Evolutionary conservation across 495 filamentous ascomycete species (phyloP), one percentile per base, ranked within the genome.

Genomic region (Hypoxylon fuscum): DNA sequence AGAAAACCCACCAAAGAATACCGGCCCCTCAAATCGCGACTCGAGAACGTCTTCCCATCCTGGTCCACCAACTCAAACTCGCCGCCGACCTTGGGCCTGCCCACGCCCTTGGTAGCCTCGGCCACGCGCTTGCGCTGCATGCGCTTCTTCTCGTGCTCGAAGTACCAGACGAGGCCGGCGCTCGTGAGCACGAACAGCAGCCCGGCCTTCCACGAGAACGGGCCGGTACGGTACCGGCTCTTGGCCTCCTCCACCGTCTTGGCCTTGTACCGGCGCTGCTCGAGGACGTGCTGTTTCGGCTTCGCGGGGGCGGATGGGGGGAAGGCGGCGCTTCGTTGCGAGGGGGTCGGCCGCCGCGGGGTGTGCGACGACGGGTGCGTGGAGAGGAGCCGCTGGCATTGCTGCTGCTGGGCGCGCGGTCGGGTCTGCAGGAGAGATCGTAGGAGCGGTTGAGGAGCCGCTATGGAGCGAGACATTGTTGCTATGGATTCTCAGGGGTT

Each of bases 81-180:
- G 6, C 95, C 95, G 14, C 95, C 95, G 25, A 98, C 91, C 79
- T 96, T 96, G 40, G 95, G 95, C 76, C 79, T 87, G 3, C 95
- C 95, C 22, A 96, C 85, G 11, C 95, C 95, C 80, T 98, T 98
- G 43, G 88, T 87, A 71, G 92, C 87, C 73, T 98, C 93, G 1
- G 91, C 91, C 50, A 97, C 82, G 31, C 92, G 81, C 76, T 91
- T 88, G 55, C 93, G 83, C 70, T 92, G 87, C 84, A 98, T 84
- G 49, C 96, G 87, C 49, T 83, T 85, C 78, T 97, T 97, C 73
- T 98, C 95, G 54, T 83, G 79, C 50, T 90, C 90, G 80, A 98
- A 98, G 75, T 97, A 98, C 64, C 88, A 82, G 43, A 90, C 87
- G 64, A 98, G 85, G 34, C 87, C 90, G 1, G 75, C 84, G 59